Evolutionary conservation across 148 eudicot genomes (phyloP), one percentile per base, ranked within the genome.

Genomic region (Suaeda aralocaspica): DNA sequence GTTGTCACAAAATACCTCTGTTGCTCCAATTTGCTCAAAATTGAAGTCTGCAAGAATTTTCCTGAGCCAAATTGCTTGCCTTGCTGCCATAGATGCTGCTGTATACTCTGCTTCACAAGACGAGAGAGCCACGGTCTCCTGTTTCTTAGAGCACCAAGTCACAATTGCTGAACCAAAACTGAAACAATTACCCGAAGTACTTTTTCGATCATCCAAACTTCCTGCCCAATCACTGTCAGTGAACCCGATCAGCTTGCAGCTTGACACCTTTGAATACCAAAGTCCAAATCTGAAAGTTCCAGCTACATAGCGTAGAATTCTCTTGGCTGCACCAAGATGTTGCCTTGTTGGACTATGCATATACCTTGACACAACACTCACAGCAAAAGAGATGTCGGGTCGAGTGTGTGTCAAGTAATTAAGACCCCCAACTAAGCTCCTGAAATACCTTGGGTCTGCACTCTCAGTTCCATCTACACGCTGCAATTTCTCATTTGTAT

Each of bases 281-380:
- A 77, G 13, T 0, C 71, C 77, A 69, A 34, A 62, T 0, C 36
- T 31, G 0, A 45, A 19, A 2, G 77, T 62, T 19, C 66, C 66
- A n/a, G 66, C 66, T 6, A 70, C 34, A 29, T 58, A 57, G 9
- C 56, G 16, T 4, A 73, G 33, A 0, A 73, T 62, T 72, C n/a
- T n/a, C n/a, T n/a, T n/a, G n/a, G n/a, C n/a, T n/a, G n/a, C n/a
- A n/a, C n/a, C n/a, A n/a, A n/a, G 52, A 29, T 78, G 81, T 36
- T 73, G 58, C 6, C 62, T 62, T 0, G 70, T 41, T 1, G 74
- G 71, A 18, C 8, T 41, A 13, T 78, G 77, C 61, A 70, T 1
- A 70, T 13, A 70, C 39, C 53, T 70, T 0, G 65, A 70, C 18
- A 70, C 65, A 14, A 70, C 46, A 28, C 75, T 64, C 14, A 75